A percentile compares a stretch with the other conserved stretches of the same genome.
Conservation (phyloP, 2,329 filamentous ascomycete genomes). For the Fusarium metavorans region DNA sequence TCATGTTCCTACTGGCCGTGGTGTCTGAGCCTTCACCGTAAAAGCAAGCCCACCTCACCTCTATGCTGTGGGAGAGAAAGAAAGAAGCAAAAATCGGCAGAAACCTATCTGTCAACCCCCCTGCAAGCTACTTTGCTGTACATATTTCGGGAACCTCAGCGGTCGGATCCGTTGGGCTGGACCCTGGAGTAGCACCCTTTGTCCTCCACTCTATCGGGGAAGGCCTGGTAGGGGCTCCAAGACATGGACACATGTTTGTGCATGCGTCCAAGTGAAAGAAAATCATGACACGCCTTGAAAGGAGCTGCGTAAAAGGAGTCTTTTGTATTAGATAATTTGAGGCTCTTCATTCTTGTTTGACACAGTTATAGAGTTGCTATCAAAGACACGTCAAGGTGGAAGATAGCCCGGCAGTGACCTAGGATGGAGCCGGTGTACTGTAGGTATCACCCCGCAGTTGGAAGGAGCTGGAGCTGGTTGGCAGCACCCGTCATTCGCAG, state of each 20-base stretch:
- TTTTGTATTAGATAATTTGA: not conserved
- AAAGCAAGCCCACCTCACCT: not conserved
- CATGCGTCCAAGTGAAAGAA: not conserved
- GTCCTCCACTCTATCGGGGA: constrained; percentile 18
- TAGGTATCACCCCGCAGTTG: constrained; percentile 26
- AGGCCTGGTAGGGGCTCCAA: constrained; percentile 6
- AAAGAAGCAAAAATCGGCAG: constrained; percentile 12
- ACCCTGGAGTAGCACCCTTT: constrained; percentile 20
- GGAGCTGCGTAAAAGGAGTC: not conserved
- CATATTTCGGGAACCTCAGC: constrained; percentile 22
- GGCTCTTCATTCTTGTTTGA: not conserved
- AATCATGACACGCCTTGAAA: not conserved
- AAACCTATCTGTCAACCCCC: constrained; percentile 7
- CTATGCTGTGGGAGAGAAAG: not conserved
- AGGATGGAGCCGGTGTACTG: not conserved
- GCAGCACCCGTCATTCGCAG: constrained; percentile 9
- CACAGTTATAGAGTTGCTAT: not conserved
- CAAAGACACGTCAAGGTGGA: not conserved
- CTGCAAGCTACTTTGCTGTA: constrained; percentile 22
- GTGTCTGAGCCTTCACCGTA: constrained; percentile 6
- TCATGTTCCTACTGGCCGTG: constrained; percentile 31
- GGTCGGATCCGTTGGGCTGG: constrained; percentile 27
- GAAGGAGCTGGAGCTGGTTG: not conserved
- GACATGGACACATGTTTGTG: not conserved
- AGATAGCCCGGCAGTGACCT: not conserved